These are phyloP conservation scores for Sordariomycetes sp. DNA, from an alignment of 2,329 filamentous ascomycete species.

Conservation along the genomic window DNA sequence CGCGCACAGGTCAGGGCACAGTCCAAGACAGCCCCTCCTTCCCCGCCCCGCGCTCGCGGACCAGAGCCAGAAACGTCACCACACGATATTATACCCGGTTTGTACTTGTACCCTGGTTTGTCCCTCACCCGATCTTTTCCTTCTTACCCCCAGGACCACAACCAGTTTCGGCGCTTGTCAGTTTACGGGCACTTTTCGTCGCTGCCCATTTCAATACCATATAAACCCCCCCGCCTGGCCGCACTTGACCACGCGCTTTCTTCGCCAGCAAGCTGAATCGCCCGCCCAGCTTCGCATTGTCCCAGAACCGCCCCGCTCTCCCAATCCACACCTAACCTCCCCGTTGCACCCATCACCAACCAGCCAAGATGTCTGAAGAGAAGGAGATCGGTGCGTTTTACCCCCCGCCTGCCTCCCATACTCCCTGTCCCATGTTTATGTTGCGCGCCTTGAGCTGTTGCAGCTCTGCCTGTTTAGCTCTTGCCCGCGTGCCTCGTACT, in stretches of 20 bases:
- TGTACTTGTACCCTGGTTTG: not conserved
- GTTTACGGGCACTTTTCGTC: not conserved
- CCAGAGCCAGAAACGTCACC: not conserved
- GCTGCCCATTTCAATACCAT: too few relatives aligned
- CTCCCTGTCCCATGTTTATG: not conserved
- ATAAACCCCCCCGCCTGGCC: not conserved
- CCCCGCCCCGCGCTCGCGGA: not conserved
- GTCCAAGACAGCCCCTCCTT: slow-evolving; percentile 4
- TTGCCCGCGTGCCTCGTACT: not conserved
- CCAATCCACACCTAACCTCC: slow-evolving; percentile 5
- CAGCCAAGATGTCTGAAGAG: slow-evolving; percentile 29
- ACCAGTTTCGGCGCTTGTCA: not conserved
- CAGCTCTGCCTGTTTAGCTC: not conserved
- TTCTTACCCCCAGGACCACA: not conserved
- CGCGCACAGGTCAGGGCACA: slow-evolving; percentile 1
- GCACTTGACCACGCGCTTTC: not conserved
- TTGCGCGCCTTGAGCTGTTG: not conserved
- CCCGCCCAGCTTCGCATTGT: slow-evolving; percentile 6
- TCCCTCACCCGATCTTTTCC: not conserved
- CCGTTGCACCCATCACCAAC: not conserved
- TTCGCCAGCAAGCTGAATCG: slow-evolving; percentile 1
- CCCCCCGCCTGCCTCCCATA: not conserved
- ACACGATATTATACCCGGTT: not conserved
- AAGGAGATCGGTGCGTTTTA: slow-evolving; percentile 31
- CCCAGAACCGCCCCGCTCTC: slow-evolving; percentile 6